Conservation (phyloP, 139 green algal species). For the Ettlia oleoabundans region DNA sequence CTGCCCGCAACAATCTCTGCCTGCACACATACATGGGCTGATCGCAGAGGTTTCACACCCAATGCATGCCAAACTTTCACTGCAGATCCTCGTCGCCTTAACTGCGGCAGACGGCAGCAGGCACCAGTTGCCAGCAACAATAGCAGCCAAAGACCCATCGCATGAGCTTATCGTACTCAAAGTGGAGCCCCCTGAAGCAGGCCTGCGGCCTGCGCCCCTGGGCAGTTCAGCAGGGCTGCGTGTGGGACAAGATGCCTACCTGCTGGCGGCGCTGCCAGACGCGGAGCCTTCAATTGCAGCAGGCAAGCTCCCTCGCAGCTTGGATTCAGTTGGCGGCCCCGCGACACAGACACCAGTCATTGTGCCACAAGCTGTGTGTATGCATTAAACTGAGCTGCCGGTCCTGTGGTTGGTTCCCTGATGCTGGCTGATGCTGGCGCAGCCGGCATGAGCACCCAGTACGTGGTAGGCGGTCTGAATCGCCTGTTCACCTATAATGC, state of each 20-base stretch:
- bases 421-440: too few species aligned
- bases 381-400: too few species aligned
- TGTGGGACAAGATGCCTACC: slow-evolving; percentile 31
- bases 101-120: slow-evolving; percentile 3
- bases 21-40: too few species aligned
- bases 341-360: too few species aligned
- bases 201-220: background rate
- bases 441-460: too few species aligned
- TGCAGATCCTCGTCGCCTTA: slow-evolving; percentile 15
- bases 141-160: slow-evolving; percentile 18
- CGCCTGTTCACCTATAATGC: background rate
- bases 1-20: too few species aligned
- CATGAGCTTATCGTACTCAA: slow-evolving; percentile 16
- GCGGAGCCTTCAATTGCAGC: background rate
- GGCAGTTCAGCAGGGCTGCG: slow-evolving; percentile 1
- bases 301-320: background rate
- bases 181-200: slow-evolving; percentile 1
- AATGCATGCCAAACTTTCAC: background rate
- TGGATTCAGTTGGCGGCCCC: too few species aligned
- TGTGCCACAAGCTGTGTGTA: too few species aligned
- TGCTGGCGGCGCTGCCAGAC: slow-evolving; percentile 16
- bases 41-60: background rate
- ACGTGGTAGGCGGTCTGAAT: too few species aligned
- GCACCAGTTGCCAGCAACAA: background rate
- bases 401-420: too few species aligned